These are phyloP conservation scores for Teunomyces panamensis DNA, from an alignment of 805 yeast species.

Conservation along the genomic window DNA sequence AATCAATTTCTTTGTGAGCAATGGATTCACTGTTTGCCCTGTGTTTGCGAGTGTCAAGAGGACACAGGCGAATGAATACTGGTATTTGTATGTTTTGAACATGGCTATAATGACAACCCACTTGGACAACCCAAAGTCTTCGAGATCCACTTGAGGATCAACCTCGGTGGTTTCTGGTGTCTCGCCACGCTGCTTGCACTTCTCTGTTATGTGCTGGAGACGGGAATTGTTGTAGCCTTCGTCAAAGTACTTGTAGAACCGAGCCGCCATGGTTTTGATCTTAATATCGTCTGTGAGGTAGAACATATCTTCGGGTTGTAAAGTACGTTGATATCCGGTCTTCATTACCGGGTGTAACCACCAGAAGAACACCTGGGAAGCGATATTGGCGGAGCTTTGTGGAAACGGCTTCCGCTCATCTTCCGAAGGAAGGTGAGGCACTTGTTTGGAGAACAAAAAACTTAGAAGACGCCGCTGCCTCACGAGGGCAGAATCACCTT, in stretches of 20 bases:
- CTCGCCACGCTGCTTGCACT: constrained; percentile 25
- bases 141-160: constrained; percentile 22
- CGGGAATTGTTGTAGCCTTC: constrained; percentile 9
- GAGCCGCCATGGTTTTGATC: constrained; percentile 29
- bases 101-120: constrained; percentile 15
- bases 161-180: constrained; percentile 19
- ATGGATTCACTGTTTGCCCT: constrained; percentile 30
- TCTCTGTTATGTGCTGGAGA: constrained; percentile 18
- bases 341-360: constrained; percentile 65
- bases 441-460: constrained; percentile 32
- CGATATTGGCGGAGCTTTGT: constrained; percentile 29
- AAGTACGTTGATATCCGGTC: constrained; percentile 70
- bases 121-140: constrained; percentile 29
- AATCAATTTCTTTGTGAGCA: constrained; percentile 37
- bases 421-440: constrained; percentile 50
- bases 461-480: constrained; percentile 35
- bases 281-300: constrained; percentile 31
- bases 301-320: constrained; percentile 61
- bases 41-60: constrained; percentile 23
- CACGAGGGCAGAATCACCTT: constrained; percentile 5
- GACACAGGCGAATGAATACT: constrained; percentile 20
- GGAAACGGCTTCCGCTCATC: constrained; percentile 52
- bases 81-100: constrained; percentile 28
- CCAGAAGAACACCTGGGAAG: constrained; percentile 53
- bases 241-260: constrained; percentile 19